Evolutionary conservation across 2,329 filamentous ascomycete species (phyloP), one percentile per base, ranked within the genome.

Genomic region (Colletotrichum australisinense): DNA sequence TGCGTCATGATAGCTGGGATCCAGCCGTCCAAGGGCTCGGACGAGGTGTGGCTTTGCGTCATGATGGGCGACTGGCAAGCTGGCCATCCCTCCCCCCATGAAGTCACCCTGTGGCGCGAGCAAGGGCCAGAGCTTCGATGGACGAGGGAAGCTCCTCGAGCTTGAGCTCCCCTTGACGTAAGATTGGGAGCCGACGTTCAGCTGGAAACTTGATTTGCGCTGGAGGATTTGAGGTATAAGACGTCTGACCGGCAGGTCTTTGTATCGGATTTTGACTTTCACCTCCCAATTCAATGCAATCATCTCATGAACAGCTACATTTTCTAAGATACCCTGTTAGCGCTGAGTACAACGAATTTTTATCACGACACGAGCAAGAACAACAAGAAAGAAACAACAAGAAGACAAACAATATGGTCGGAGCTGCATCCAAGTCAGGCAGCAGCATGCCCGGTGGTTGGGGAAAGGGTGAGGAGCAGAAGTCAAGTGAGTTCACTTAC

Each of bases 381-480:
- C 14, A 5, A 30, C 65, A 63, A 52, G n/a, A 64, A 11, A 53
- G 53, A 28, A 30, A 65, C 52, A 56, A 42, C 1, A 55, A 28
- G 1, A 32, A 63, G 1, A 55, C 32, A 16, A 30, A 22, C 9
- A 65, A 63, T 14, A 74, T 74, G 72, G 68, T 65, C 53, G 72
- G 72, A 26, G 69, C 72, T 73, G 71, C 71, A 32, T 74, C 72
- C 28, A 74, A 73, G 59, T 63, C 72, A 35, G 72, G 72, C 38
- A 74, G 72, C 69, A 68, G 68, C 69, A 76, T 80, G 63, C 77
- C 77, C 6, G 79, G 78, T 55, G 78, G 77, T 28, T 78, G 79
- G 75, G 78, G 77, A 62, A 81, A 82, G 74, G 80, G 82, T 38
- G 78, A 72, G 26, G 76, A 79, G 73, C 72, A 76, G 63, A 78